Conservation (phyloP, 257 asterid genomes). For the Cinchona pubescens region DNA sequence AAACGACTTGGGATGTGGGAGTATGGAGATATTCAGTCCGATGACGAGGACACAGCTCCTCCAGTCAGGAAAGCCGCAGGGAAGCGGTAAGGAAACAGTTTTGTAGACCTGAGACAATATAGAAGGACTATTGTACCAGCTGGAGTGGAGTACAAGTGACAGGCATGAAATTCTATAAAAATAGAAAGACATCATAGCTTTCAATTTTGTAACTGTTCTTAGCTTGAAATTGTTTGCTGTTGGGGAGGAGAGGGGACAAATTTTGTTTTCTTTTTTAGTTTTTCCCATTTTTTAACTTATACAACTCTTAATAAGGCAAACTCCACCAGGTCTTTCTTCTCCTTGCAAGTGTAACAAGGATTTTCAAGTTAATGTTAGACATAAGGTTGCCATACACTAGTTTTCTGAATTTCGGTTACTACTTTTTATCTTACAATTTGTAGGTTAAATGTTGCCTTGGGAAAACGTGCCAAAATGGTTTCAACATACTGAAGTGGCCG, state of each 20-base stretch:
- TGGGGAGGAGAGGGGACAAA: constrained; percentile 37
- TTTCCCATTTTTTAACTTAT: constrained; percentile 19
- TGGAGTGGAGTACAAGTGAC: constrained; percentile 16
- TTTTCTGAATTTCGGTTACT: neutral
- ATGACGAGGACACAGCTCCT: constrained; percentile 74
- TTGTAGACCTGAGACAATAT: constrained; percentile 40
- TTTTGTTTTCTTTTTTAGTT: constrained; percentile 32
- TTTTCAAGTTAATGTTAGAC: neutral
- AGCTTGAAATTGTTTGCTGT: constrained; percentile 11
- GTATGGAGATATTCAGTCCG: constrained; percentile 89
- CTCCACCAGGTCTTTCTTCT: constrained; percentile 11
- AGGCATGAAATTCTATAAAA: constrained; percentile 27
- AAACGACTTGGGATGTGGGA: constrained; percentile 92
- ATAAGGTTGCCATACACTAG: neutral
- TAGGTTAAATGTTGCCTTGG: neutral
- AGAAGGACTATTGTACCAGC: neutral
- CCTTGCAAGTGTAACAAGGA: neutral
- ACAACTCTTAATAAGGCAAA: constrained; percentile 23
- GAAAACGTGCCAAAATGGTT: neutral
- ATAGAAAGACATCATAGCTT: no score
- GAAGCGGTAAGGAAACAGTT: constrained; percentile 47
- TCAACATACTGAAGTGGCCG: neutral
- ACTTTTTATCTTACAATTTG: neutral
- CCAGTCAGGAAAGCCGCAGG: constrained; percentile 73
- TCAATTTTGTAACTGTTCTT: constrained; percentile 23